Evolutionary conservation across 345 rosid genomes (phyloP).

Genomic region (Eucalyptus coolabah): DNA sequence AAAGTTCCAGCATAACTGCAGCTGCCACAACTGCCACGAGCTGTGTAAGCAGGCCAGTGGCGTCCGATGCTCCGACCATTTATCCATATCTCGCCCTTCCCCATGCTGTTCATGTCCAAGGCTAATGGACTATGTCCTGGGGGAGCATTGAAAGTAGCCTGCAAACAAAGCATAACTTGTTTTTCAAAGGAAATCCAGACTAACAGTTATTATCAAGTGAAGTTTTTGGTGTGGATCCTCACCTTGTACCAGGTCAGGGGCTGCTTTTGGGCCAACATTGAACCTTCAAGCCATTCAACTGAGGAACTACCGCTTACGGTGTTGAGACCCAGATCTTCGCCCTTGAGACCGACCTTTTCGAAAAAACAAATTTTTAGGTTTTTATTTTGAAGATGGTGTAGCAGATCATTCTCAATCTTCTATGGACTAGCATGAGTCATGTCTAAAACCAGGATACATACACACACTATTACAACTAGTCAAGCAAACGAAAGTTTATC

Average conservation of each 20-base stretch:
- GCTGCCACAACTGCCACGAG: constrained; percentile 52
- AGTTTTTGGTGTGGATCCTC: neutral
- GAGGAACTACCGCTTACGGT: constrained; percentile 50
- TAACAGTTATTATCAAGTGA: neutral
- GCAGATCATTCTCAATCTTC: neutral
- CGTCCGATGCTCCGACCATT: constrained; percentile 88
- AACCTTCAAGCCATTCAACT: constrained; percentile 72
- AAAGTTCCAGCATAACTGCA: constrained; percentile 68
- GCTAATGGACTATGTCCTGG: constrained; percentile 66
- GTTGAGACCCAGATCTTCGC: constrained; percentile 63
- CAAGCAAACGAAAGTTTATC: neutral
- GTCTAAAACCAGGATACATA: neutral
- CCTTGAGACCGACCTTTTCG: constrained; percentile 59
- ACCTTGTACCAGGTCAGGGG: constrained; percentile 94
- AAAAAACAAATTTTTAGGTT: neutral
- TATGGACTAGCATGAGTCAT: neutral
- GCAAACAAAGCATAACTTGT: neutral
- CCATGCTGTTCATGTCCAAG: constrained; percentile 77
- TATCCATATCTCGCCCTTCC: constrained; percentile 80
- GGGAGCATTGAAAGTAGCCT: constrained; percentile 64
- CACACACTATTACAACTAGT: neutral
- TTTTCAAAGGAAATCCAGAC: neutral
- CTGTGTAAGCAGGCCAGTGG: constrained; percentile 65
- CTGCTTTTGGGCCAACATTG: constrained; percentile 39
- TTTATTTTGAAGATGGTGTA: neutral